Evolutionary conservation across 2,329 filamentous ascomycete species (phyloP).

Genomic region (Botrytis deweyae): DNA sequence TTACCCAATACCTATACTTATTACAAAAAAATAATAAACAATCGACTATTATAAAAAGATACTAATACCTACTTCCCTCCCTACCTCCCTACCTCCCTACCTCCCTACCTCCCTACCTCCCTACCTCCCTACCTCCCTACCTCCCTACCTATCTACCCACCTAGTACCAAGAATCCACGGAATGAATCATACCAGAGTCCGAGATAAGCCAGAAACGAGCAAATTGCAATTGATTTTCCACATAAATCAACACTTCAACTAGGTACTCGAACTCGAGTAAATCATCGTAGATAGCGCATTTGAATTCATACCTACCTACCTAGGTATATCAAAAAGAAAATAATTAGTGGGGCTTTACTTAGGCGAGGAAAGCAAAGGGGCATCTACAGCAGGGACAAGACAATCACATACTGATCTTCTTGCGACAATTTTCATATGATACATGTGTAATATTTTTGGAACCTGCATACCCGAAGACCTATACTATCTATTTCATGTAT

Average conservation of each 20-base stretch:
- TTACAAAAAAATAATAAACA: too few species aligned
- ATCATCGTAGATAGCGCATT: not conserved
- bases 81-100: too few species aligned
- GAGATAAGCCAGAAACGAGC: not conserved
- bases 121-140: too few species aligned
- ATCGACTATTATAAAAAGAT: too few species aligned
- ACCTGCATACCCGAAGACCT: not conserved
- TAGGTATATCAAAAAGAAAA: not conserved
- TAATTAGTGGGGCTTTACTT: slow-evolving; percentile 1
- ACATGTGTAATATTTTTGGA: not conserved
- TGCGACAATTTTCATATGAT: not conserved
- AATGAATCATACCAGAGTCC: too few species aligned
- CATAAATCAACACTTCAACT: not conserved
- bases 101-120: too few species aligned
- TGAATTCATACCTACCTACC: too few species aligned
- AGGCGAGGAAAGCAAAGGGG: slow-evolving; percentile 11
- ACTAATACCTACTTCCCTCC: too few species aligned
- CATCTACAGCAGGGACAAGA: not conserved
- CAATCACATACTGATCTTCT: not conserved
- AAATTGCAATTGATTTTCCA: not conserved
- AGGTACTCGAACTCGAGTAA: not conserved
- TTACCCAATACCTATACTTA: too few species aligned
- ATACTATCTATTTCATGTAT: not conserved
- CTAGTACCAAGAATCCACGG: too few species aligned
- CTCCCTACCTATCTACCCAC: too few species aligned